Conservation (phyloP, 2,329 filamentous ascomycete species). For the Talaromyces verruculosus region DNA sequence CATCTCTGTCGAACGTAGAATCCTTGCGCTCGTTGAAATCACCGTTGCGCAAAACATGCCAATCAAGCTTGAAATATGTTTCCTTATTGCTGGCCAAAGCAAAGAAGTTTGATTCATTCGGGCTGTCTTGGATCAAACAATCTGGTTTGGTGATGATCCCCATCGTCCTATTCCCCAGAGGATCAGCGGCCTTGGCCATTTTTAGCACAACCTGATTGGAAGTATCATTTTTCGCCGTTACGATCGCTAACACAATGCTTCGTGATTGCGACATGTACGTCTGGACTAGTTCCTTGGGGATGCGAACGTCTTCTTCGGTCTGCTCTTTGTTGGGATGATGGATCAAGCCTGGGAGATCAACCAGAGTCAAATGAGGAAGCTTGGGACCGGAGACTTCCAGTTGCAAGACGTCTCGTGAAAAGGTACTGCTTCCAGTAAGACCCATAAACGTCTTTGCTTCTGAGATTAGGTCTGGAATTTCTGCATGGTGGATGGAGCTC, state of each 20-base stretch:
- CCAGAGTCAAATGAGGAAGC: constrained; percentile 20
- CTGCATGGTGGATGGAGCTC: constrained; percentile 25
- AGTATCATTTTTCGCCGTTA: constrained; percentile 21
- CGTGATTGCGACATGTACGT: constrained; percentile 20
- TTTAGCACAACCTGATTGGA: constrained; percentile 20
- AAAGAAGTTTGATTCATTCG: constrained; percentile 26
- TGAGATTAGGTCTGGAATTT: constrained; percentile 29
- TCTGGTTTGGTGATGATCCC: constrained; percentile 34
- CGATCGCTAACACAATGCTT: constrained; percentile 20
- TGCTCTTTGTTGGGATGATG: constrained; percentile 20
- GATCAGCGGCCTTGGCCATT: constrained; percentile 17
- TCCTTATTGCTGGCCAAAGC: constrained; percentile 36
- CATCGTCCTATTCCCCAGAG: constrained; percentile 16
- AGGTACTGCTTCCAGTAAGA: constrained; percentile 42
- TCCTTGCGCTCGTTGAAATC: constrained; percentile 26
- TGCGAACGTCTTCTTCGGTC: constrained; percentile 24
- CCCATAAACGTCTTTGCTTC: constrained; percentile 43
- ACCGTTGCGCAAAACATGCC: constrained; percentile 42
- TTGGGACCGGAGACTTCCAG: constrained; percentile 19
- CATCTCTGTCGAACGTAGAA: constrained; percentile 24
- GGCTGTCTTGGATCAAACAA: constrained; percentile 29
- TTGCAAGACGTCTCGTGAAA: constrained; percentile 20
- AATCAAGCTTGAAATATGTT: constrained; percentile 28
- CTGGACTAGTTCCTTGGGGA: constrained; percentile 15
- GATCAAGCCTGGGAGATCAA: constrained; percentile 22